Evolutionary conservation across 2,329 filamentous ascomycete genomes (phyloP).

Genomic region (Setomelanomma holmii): DNA sequence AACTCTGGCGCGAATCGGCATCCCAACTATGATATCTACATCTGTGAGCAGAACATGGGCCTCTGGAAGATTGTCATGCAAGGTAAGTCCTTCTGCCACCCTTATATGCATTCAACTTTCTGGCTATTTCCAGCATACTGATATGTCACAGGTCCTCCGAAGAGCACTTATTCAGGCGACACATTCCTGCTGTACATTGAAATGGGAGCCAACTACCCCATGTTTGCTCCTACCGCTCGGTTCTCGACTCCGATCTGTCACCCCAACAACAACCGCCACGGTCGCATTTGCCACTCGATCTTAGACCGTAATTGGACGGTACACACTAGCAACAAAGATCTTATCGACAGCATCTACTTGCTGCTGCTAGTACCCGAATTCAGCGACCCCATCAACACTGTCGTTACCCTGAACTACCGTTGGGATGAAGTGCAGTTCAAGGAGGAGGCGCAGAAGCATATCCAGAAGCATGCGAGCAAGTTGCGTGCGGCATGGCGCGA

Average conservation of each 20-base stretch:
- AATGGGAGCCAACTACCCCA: slow-evolving; percentile 46
- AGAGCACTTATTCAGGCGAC: slow-evolving; percentile 39
- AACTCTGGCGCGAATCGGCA: slow-evolving; percentile 37
- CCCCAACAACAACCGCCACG: slow-evolving; percentile 49
- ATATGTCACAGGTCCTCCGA: slow-evolving; percentile 21
- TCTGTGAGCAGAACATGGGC: slow-evolving; percentile 48
- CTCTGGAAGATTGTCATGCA: slow-evolving; percentile 53
- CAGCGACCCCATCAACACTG: slow-evolving; percentile 36
- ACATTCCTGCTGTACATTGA: slow-evolving; percentile 48
- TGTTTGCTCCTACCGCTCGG: slow-evolving; percentile 43
- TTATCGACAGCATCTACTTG: slow-evolving; percentile 46
- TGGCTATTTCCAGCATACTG: too few species aligned
- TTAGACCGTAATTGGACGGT: slow-evolving; percentile 48
- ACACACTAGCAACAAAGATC: slow-evolving; percentile 39
- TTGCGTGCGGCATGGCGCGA: slow-evolving; percentile 35
- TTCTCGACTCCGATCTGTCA: slow-evolving; percentile 50
- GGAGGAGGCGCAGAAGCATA: slow-evolving; percentile 36
- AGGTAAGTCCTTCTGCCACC: slow-evolving; percentile 19
- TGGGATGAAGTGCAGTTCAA: slow-evolving; percentile 42
- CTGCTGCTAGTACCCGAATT: slow-evolving; percentile 44
- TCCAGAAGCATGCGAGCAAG: slow-evolving; percentile 39
- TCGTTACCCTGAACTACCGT: slow-evolving; percentile 41
- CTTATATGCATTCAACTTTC: too few species aligned
- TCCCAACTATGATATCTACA: slow-evolving; percentile 49
- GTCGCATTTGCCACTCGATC: slow-evolving; percentile 47